phyloP scores from a whole-genome alignment of 352 stramenopile species.

The Phytophthora citrophthora region DNA sequence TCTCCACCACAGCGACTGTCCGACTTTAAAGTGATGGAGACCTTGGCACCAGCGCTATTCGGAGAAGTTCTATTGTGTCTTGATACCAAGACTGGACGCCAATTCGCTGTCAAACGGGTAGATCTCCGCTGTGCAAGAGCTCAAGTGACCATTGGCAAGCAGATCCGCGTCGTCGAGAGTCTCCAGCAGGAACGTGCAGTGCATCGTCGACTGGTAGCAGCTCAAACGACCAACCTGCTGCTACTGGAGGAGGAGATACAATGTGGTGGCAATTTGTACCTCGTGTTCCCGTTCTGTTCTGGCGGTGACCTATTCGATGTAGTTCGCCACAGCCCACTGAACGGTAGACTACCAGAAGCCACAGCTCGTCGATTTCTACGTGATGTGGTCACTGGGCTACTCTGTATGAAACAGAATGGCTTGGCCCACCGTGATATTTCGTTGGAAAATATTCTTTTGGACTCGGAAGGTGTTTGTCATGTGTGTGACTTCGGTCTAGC shows the following conservation, averaged over 20 bases:
- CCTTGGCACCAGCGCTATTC: constrained; percentile 60
- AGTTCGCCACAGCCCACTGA: constrained; percentile 43
- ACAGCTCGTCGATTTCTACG: constrained; percentile 44
- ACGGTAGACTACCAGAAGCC: constrained; percentile 40
- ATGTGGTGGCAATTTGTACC: constrained; percentile 44
- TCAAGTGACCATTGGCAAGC: constrained; percentile 45
- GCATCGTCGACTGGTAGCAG: constrained; percentile 45
- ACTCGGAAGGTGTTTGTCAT: constrained; percentile 43
- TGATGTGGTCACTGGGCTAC: constrained; percentile 42
- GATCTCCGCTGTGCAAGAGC: constrained; percentile 40
- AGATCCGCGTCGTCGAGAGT: constrained; percentile 55
- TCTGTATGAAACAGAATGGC: constrained; percentile 46
- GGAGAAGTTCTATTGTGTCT: constrained; percentile 62
- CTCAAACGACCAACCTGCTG: constrained; percentile 46
- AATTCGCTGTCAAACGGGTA: constrained; percentile 62
- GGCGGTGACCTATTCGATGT: constrained; percentile 63
- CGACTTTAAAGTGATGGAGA: constrained; percentile 46
- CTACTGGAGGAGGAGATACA: constrained; percentile 56
- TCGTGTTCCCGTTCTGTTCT: constrained; percentile 63
- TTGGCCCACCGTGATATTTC: constrained; percentile 71
- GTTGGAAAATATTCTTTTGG: constrained; percentile 67
- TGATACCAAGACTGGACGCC: constrained; percentile 42
- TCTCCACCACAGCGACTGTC: constrained; percentile 39
- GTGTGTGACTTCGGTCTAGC: constrained; percentile 68
- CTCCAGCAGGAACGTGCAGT: constrained; percentile 53